phyloP scores from a whole-genome alignment of 495 filamentous ascomycete genomes.

The Aspergillus sparsus region DNA sequence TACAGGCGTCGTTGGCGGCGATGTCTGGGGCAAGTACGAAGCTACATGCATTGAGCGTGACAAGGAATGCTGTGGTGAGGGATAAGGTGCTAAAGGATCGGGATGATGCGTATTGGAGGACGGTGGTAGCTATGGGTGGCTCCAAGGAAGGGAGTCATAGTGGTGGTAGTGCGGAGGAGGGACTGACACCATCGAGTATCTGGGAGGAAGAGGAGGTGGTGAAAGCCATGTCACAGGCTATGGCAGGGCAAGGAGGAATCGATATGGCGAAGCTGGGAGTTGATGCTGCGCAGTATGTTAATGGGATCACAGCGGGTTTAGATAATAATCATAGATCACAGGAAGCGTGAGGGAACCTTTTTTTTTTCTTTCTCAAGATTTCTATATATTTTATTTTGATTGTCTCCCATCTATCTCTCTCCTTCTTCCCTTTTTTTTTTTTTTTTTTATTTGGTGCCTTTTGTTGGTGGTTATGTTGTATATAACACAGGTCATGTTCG shows the following conservation, averaged over 20 bases:
- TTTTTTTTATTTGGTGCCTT: too few relatives aligned
- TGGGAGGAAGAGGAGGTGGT: conserved; percentile 60
- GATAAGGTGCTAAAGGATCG: conserved; percentile 55
- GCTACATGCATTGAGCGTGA: conserved; percentile 53
- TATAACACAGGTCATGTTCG: too few relatives aligned
- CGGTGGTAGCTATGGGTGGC: conserved; percentile 43
- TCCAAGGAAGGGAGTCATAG: conserved; percentile 29
- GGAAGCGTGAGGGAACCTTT: background rate
- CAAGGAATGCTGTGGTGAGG: conserved; percentile 60
- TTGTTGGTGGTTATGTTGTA: too few relatives aligned
- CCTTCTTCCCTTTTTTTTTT: background rate
- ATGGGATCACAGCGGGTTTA: conserved; percentile 43
- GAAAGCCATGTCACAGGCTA: conserved; percentile 50
- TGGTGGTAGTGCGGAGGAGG: conserved; percentile 29
- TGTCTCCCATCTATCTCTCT: background rate
- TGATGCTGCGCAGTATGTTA: conserved; percentile 47
- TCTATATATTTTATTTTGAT: background rate
- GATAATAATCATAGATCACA: conserved; percentile 22
- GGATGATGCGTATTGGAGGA: conserved; percentile 60
- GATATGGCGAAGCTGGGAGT: conserved; percentile 51
- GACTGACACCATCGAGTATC: conserved; percentile 32
- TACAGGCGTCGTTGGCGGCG: conserved; percentile 42
- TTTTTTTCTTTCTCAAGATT: background rate
- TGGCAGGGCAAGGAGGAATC: conserved; percentile 48
- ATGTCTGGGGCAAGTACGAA: conserved; percentile 51